Percentiles rank a stretch among this genome's conserved stretches.
phyloP scores from a whole-genome alignment of 1,284 basidiomycete species.

The Apiotrichum gracile region DNA sequence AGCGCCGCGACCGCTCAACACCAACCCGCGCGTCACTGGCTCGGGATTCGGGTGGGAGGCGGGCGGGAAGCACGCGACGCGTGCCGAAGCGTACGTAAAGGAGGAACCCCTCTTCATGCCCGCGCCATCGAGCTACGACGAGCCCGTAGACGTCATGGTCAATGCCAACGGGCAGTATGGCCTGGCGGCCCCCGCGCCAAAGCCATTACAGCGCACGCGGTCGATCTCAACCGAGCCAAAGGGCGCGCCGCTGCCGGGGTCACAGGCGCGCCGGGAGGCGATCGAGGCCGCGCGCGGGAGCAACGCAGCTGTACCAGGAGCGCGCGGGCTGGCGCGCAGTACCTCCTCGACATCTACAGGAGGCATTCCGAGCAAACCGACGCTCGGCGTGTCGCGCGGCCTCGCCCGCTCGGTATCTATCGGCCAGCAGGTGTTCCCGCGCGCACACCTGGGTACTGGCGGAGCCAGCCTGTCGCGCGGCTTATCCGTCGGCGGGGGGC shows the following conservation, averaged over 20 bases:
- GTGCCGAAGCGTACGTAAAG: neutral
- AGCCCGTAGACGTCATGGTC: slow-evolving; percentile 23
- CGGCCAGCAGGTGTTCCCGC: slow-evolving; percentile 25
- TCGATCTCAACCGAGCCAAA: neutral
- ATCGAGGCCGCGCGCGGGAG: slow-evolving; percentile 1
- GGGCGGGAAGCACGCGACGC: slow-evolving; percentile 23
- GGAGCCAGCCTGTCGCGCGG: no score
- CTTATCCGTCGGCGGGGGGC: slow-evolving; percentile 1
- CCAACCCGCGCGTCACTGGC: slow-evolving; percentile 25
- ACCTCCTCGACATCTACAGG: slow-evolving; percentile 3
- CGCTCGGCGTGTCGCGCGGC: neutral
- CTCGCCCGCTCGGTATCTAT: slow-evolving; percentile 33
- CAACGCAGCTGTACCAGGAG: neutral
- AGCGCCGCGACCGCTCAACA: slow-evolving; percentile 34
- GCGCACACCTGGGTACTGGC: no score
- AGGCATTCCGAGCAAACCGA: neutral
- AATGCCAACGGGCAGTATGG: slow-evolving; percentile 30
- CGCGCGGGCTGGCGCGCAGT: slow-evolving; percentile 9
- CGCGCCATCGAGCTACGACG: slow-evolving; percentile 1
- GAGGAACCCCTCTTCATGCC: neutral
- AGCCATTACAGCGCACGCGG: neutral
- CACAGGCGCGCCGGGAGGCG: slow-evolving; percentile 13
- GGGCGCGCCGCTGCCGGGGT: slow-evolving; percentile 2
- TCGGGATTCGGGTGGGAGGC: slow-evolving; percentile 38
- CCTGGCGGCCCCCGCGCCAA: neutral